Conservation (phyloP, 2,329 filamentous ascomycete genomes). For the Aaosphaeria arxii region DNA sequence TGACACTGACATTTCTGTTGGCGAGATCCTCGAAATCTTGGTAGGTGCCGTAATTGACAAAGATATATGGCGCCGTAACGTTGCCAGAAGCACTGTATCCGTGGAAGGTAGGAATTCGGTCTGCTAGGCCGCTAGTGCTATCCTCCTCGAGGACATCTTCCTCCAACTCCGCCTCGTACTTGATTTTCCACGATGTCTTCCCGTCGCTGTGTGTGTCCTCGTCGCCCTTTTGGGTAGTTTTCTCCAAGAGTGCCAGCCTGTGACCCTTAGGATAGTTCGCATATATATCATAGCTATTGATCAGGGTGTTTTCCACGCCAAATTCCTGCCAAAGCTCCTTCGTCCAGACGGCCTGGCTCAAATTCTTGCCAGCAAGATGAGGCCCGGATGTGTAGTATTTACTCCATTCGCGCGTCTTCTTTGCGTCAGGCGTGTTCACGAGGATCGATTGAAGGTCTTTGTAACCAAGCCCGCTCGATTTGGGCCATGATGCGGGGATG, state of each 20-base stretch:
- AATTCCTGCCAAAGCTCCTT: conserved; percentile 49
- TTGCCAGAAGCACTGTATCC: conserved; percentile 92
- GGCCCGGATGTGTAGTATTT: conserved; percentile 51
- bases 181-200: conserved; percentile 54
- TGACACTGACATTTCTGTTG: conserved; percentile 68
- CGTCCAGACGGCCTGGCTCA: conserved; percentile 52
- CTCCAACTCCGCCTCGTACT: conserved; percentile 76
- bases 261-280: conserved; percentile 51
- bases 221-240: conserved; percentile 55
- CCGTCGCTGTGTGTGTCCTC: conserved; percentile 20
- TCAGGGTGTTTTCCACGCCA: conserved; percentile 42
- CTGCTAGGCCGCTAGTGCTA: conserved; percentile 66
- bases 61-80: conserved; percentile 83
- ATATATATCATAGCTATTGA: conserved; percentile 51
- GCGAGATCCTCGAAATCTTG: conserved; percentile 80
- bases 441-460: conserved; percentile 56
- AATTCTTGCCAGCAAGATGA: conserved; percentile 51
- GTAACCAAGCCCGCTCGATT: conserved; percentile 49
- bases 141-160: conserved; percentile 86
- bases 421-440: conserved; percentile 51
- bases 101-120: conserved; percentile 86
- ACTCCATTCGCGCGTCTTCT: conserved; percentile 50
- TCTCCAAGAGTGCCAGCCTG: conserved; percentile 44
- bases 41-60: conserved; percentile 87
- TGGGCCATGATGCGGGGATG: conserved; percentile 39